Conservation (phyloP, 495 filamentous ascomycete genomes). For the Aspergillus carlsbadensis region DNA sequence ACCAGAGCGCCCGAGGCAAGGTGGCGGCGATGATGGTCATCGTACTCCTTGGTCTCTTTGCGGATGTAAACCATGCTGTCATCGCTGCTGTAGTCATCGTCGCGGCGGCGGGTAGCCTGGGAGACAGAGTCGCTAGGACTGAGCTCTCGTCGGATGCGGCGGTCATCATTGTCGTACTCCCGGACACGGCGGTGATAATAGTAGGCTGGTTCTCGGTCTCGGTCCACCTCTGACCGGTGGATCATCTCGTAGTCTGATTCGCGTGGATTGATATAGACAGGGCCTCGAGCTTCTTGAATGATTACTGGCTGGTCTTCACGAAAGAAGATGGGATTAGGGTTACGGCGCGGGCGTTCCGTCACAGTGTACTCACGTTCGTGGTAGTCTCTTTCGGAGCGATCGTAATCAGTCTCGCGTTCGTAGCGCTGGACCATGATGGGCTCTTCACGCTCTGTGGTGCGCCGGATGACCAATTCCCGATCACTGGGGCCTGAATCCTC, state of each 20-base stretch:
- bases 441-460: slow-evolving; percentile 45
- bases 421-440: slow-evolving; percentile 39
- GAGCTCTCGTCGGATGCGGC: slow-evolving; percentile 53
- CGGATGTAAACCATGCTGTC: slow-evolving; percentile 62
- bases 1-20: slow-evolving; percentile 84
- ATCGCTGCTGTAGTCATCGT: slow-evolving; percentile 58
- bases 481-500: slow-evolving; percentile 38
- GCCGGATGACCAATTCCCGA: slow-evolving; percentile 50
- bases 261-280: slow-evolving; percentile 62
- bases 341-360: slow-evolving; percentile 55
- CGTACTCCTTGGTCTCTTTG: slow-evolving; percentile 56
- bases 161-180: slow-evolving; percentile 53
- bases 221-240: slow-evolving; percentile 57
- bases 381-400: slow-evolving; percentile 54
- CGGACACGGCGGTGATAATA: slow-evolving; percentile 62
- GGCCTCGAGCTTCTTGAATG: slow-evolving; percentile 70
- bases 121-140: slow-evolving; percentile 59
- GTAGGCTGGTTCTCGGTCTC: slow-evolving; percentile 52
- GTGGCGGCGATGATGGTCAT: slow-evolving; percentile 70
- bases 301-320: slow-evolving; percentile 71
- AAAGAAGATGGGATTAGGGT: slow-evolving; percentile 65
- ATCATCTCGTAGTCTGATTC: slow-evolving; percentile 70
- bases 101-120: slow-evolving; percentile 42
- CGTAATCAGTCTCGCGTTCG: slow-evolving; percentile 47
- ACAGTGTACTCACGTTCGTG: slow-evolving; percentile 52